phyloP scores from a whole-genome alignment of 129 eudicot species.

The Scalesia atractyloides region DNA sequence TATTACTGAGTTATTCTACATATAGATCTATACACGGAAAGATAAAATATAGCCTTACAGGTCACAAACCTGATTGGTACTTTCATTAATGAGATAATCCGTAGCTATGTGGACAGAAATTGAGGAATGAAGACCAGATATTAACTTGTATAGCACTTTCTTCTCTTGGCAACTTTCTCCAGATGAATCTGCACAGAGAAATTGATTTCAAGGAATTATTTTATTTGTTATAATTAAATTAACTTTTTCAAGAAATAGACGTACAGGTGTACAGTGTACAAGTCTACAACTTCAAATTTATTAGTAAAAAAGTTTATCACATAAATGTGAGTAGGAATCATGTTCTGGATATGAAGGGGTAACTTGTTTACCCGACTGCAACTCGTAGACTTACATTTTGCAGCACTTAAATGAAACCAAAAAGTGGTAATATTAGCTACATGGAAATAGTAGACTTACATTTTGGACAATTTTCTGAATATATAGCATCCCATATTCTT shows the following conservation, averaged over 20 bases:
- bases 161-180: conserved; percentile 95
- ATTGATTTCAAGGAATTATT: conserved; percentile 3
- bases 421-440: neutral
- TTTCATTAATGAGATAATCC: conserved; percentile 89
- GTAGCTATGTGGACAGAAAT: conserved; percentile 91
- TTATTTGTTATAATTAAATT: neutral
- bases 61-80: conserved; percentile 59
- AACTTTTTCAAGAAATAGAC: neutral
- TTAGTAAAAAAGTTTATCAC: neutral
- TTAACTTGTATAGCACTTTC: conserved; percentile 84
- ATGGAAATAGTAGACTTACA: conserved; percentile 53
- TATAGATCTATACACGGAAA: neutral
- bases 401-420: neutral
- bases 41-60: conserved; percentile 18
- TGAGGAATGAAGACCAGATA: conserved; percentile 97
- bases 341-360: neutral
- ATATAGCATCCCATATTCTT: conserved; percentile 98
- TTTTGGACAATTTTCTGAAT: conserved; percentile 92
- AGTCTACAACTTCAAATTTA: neutral
- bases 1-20: conserved; percentile 4
- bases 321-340: neutral
- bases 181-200: conserved; percentile 59
- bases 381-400: conserved; percentile 3
- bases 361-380: neutral
- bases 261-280: neutral